These are phyloP conservation scores for Pyricularia sp. DNA, from an alignment of 2,329 filamentous ascomycete species.

Conservation along the genomic window DNA sequence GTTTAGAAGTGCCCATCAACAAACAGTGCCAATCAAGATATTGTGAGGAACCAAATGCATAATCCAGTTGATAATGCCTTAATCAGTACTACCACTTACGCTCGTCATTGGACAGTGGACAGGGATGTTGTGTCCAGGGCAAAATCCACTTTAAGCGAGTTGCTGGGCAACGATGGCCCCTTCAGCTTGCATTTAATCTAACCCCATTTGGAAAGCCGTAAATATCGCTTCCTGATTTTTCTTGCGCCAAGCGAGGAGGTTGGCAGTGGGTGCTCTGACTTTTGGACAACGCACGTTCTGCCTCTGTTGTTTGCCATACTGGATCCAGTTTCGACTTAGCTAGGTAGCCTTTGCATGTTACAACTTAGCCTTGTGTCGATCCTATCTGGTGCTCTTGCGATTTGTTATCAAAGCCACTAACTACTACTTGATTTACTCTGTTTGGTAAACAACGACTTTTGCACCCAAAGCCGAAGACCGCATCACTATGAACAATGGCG, in stretches of 20 bases:
- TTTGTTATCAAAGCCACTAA: background rate
- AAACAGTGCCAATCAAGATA: background rate
- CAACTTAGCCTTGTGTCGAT: background rate
- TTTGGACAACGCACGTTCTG: background rate
- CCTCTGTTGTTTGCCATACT: background rate
- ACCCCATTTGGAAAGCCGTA: background rate
- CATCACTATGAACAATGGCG: constrained; percentile 47
- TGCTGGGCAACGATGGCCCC: background rate
- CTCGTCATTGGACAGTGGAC: background rate
- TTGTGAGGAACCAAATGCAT: background rate
- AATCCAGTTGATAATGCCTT: background rate
- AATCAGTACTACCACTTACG: background rate
- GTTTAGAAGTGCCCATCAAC: background rate
- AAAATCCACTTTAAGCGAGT: background rate
- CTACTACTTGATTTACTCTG: background rate
- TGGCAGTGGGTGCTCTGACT: background rate
- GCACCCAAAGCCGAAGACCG: background rate
- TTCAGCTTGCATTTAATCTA: background rate
- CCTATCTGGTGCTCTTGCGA: background rate
- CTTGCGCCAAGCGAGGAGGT: background rate
- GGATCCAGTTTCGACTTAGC: background rate
- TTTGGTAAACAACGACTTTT: background rate
- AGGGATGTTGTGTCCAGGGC: background rate
- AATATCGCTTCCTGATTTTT: constrained; percentile 5
- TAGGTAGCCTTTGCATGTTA: background rate